Conservation (phyloP, 163 green algal species). For the Scenedesmus sp. region DNA sequence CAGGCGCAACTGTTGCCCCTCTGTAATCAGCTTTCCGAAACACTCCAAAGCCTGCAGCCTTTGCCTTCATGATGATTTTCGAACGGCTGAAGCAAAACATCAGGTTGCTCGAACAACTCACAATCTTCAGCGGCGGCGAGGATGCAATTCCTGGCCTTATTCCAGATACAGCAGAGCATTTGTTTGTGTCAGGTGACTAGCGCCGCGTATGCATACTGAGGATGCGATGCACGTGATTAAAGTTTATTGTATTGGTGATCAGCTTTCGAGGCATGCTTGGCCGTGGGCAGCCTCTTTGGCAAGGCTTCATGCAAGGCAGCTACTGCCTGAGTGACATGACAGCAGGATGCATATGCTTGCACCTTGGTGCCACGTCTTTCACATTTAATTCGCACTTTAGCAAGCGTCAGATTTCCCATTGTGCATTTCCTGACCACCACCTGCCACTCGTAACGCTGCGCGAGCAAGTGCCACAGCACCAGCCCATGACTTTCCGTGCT, state of each 20-base stretch:
- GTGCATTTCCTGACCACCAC: too few species aligned
- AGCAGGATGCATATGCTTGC: not conserved
- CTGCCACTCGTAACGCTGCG: too few species aligned
- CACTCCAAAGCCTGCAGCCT: not conserved
- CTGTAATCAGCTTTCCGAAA: not conserved
- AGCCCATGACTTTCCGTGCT: not conserved
- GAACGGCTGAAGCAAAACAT: conserved; percentile 11
- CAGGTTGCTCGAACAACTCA: conserved; percentile 21
- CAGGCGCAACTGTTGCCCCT: not conserved
- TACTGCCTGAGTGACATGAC: not conserved
- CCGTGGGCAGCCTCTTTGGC: not conserved
- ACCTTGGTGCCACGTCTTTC: not conserved
- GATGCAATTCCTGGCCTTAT: not conserved
- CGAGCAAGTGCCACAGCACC: too few species aligned
- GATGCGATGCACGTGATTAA: not conserved
- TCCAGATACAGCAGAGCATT: conserved; percentile 13
- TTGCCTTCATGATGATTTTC: not conserved
- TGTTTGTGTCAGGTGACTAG: conserved; percentile 10
- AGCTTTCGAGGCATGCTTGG: not conserved
- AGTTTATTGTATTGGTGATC: not conserved
- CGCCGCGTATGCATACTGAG: not conserved
- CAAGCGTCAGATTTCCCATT: too few species aligned
- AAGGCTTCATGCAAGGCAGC: not conserved
- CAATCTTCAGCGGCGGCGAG: not conserved
- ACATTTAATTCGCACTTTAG: too few species aligned